phyloP scores from a whole-genome alignment of 2,329 filamentous ascomycete species.

The Peltaster fructicola region DNA sequence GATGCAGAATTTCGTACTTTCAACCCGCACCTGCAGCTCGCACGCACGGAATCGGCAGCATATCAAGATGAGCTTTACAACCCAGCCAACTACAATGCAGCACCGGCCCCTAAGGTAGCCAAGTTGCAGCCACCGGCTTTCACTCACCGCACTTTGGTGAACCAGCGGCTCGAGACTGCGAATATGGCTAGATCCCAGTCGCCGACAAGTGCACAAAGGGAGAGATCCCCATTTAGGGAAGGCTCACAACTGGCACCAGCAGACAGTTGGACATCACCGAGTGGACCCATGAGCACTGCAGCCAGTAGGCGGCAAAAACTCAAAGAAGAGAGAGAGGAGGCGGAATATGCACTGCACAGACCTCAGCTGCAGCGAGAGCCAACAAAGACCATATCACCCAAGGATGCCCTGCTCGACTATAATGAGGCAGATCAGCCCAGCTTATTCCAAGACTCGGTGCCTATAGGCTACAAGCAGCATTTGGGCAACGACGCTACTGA shows the following conservation, averaged over 20 bases:
- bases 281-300: slow-evolving; percentile 34
- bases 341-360: slow-evolving; percentile 17
- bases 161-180: slow-evolving; percentile 59
- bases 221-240: slow-evolving; percentile 66
- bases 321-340: slow-evolving; percentile 42
- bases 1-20: slow-evolving; percentile 32
- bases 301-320: slow-evolving; percentile 43
- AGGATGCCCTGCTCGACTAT: slow-evolving; percentile 78
- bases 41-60: slow-evolving; percentile 66
- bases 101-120: slow-evolving; percentile 35
- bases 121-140: slow-evolving; percentile 29
- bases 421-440: slow-evolving; percentile 57
- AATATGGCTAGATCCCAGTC: slow-evolving; percentile 50
- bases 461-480: slow-evolving; percentile 18
- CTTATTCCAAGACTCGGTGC: slow-evolving; percentile 45
- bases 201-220: slow-evolving; percentile 36
- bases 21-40: slow-evolving; percentile 52
- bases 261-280: slow-evolving; percentile 23
- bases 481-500: slow-evolving; percentile 17
- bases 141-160: slow-evolving; percentile 44
- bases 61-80: slow-evolving; percentile 76
- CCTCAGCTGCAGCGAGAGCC: slow-evolving; percentile 20
- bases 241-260: slow-evolving; percentile 35
- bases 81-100: slow-evolving; percentile 44
- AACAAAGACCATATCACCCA: slow-evolving; percentile 79